phyloP scores from a whole-genome alignment of 768 basidiomycete species.

The Termitomyces sp. region DNA sequence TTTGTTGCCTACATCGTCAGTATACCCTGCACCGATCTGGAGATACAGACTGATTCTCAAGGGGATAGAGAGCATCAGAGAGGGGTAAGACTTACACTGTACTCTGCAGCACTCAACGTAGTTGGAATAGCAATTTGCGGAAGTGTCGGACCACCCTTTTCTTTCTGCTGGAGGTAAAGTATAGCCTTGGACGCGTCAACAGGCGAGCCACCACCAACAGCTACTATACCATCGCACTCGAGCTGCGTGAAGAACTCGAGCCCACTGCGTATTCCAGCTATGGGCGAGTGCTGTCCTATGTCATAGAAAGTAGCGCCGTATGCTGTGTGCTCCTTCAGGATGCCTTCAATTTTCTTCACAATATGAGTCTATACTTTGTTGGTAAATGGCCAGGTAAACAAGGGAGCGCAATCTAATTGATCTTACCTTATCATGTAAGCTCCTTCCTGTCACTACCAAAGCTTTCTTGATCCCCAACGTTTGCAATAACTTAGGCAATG shows the following conservation, averaged over 20 bases:
- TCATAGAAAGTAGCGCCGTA: slow-evolving; percentile 66
- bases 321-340: slow-evolving; percentile 53
- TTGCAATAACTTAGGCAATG: slow-evolving; percentile 57
- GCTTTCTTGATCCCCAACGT: slow-evolving; percentile 56
- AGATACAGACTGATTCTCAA: background rate
- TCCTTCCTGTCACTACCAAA: slow-evolving; percentile 67
- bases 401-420: background rate
- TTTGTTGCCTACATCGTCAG: slow-evolving; percentile 65
- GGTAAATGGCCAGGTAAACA: background rate
- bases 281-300: slow-evolving; percentile 69
- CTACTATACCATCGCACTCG: slow-evolving; percentile 62
- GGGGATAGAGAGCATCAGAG: background rate
- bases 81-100: slow-evolving; percentile 39
- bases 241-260: slow-evolving; percentile 48
- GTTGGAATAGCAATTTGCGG: slow-evolving; percentile 79
- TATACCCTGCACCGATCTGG: slow-evolving; percentile 66
- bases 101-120: slow-evolving; percentile 76
- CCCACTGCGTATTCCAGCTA: slow-evolving; percentile 58
- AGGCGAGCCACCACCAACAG: slow-evolving; percentile 78
- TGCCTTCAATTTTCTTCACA: slow-evolving; percentile 45
- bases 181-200: slow-evolving; percentile 77
- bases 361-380: slow-evolving; percentile 46
- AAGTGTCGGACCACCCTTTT: slow-evolving; percentile 44
- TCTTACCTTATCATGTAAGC: slow-evolving; percentile 56
- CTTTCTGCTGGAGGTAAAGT: slow-evolving; percentile 54